Base-by-base conservation (phyloP, 257 asterid genomes). In the Nicotiana knightiana region DNA sequence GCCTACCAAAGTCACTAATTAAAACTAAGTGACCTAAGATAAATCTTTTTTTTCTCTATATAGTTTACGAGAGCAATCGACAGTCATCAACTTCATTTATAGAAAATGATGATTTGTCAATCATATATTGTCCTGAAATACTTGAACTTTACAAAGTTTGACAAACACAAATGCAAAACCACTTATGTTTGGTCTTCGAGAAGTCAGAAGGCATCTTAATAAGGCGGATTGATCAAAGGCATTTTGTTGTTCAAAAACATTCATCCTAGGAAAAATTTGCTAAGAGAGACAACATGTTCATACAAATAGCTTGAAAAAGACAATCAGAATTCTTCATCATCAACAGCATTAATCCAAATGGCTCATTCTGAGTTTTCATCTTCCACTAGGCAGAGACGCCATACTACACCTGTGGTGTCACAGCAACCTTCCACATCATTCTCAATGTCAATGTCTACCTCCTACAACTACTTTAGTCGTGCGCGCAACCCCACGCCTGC, bases 391-490 rank as follows among this genome's bases (percentile, higher is more conserved):
- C 70, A 90, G 64, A 87, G 85, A 65, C 87, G 84, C 78, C 89
- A 88, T 86, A 82, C 88, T 30, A 87, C 97, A 5, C 95, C 93
- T 0, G 88, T 82, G 1, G 85, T 79, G 57, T 84, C 91, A 12
- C 87, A 76, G n/a, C 83, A 85, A 16, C 75, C 77, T 16, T 81
- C 93, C 2, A 67, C 85, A 37, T 88, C 95, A 2, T 89, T 88
- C 64, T 93, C 97, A 13, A 65, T 85, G 51, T 93, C 97, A 11
- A 57, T 85, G 51, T 85, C 94, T 6, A 83, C 68, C 64, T 88
- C 92, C 2, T 64, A 81, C 64, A 61, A 88, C 53, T 55, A 88
- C 53, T 84, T 87, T 83, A 85, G 77, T 1, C 67, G 89, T 64
- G 53, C 82, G 15, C 81, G 85, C 39, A 87, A 54, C 51, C 91